Percentiles rank a stretch among this genome's conserved stretches.
These are phyloP conservation scores for Cichorium intybus DNA, from an alignment of 140 eudicot species.

Conservation along the genomic window DNA sequence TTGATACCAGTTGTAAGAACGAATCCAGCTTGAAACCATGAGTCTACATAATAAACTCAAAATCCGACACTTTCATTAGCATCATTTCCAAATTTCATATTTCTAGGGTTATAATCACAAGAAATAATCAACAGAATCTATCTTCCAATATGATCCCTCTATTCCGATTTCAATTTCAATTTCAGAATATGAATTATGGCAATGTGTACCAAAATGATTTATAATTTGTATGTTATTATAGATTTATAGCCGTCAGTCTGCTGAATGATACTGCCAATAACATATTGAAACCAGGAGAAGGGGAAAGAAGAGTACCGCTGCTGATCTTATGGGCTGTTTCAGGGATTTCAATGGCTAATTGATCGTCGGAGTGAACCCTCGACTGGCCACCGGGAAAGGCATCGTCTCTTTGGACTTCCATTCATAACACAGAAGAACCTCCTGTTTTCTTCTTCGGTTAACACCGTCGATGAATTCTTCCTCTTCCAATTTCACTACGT, in stretches of 20 bases:
- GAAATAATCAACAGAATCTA: neutral
- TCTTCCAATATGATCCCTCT: neutral
- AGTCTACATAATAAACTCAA: constrained; percentile 49
- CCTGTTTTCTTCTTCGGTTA: neutral
- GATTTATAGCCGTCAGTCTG: neutral
- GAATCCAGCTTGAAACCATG: constrained; percentile 95
- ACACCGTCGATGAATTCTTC: neutral
- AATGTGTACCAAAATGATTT: neutral
- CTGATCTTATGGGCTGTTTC: constrained; percentile 97
- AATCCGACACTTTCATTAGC: neutral
- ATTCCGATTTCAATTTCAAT: too few species aligned
- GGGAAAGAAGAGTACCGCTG: constrained; percentile 42
- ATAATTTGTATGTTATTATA: neutral
- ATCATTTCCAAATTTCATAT: neutral
- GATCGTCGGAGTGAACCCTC: constrained; percentile 18
- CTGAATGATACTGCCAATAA: neutral
- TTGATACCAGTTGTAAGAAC: constrained; percentile 90
- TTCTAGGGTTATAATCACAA: neutral
- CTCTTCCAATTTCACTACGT: neutral
- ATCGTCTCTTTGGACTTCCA: constrained; percentile 29
- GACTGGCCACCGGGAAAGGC: neutral
- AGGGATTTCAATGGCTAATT: constrained; percentile 50
- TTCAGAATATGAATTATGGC: too few species aligned
- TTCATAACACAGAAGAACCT: neutral
- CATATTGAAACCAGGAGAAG: neutral